These are phyloP conservation scores for Pleodorina starrii DNA, from an alignment of 139 green algal genomes.

Conservation along the genomic window DNA sequence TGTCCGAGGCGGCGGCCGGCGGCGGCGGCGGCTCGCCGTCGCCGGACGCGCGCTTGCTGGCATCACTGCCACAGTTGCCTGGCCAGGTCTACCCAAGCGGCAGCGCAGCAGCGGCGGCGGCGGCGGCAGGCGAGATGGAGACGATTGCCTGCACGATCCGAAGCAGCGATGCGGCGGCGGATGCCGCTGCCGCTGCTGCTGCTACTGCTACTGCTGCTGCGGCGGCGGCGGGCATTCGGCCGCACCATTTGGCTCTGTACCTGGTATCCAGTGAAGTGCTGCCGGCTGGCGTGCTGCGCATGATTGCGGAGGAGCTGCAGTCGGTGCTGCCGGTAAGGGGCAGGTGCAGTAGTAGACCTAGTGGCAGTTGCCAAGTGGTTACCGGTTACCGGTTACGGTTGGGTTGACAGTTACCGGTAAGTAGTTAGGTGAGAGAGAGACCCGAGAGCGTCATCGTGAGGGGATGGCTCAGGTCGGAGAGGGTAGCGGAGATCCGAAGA, in stretches of 20 bases:
- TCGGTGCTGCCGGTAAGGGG: constrained; percentile 14
- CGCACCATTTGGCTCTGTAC: constrained; percentile 6
- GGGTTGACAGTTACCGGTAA: too few relatives aligned
- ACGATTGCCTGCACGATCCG: not conserved
- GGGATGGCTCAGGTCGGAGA: too few relatives aligned
- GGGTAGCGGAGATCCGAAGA: too few relatives aligned
- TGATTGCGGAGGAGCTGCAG: constrained; percentile 7
- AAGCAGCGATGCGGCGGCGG: not conserved
- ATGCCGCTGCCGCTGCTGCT: not conserved
- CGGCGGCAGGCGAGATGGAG: not conserved
- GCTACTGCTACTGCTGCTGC: not conserved
- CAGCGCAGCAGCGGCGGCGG: not conserved
- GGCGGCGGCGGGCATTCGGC: not conserved
- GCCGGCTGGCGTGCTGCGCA: not conserved
- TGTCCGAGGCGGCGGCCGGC: not conserved
- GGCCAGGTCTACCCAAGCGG: not conserved
- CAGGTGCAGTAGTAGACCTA: too few relatives aligned
- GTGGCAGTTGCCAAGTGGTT: too few relatives aligned
- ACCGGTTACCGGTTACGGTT: too few relatives aligned
- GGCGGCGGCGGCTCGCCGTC: not conserved
- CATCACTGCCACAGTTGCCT: not conserved
- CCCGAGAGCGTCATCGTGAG: too few relatives aligned
- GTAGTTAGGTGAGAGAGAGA: too few relatives aligned
- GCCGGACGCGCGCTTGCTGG: not conserved
- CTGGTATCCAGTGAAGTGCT: not conserved